These are phyloP conservation scores for Amanita rubescens DNA, from an alignment of 768 basidiomycete genomes.

Conservation along the genomic window DNA sequence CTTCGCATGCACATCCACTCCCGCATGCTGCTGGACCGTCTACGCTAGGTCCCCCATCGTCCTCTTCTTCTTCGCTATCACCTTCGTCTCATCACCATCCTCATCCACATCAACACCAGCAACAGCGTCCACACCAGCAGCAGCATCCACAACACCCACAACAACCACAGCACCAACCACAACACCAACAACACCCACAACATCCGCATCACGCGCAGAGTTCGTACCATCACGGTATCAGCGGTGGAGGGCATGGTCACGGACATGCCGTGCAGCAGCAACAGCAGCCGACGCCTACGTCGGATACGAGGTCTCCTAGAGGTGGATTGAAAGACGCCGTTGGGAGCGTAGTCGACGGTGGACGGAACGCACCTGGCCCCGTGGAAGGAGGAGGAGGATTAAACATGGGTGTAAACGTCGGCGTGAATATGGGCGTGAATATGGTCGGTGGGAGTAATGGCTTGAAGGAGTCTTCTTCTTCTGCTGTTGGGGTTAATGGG, in stretches of 20 bases:
- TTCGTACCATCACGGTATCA: neutral
- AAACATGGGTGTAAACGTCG: neutral
- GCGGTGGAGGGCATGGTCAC: neutral
- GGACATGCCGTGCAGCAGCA: neutral
- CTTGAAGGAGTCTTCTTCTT: neutral
- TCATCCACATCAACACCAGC: neutral
- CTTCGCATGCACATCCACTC: neutral
- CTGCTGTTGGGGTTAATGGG: neutral
- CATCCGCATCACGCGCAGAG: neutral
- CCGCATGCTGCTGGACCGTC: neutral
- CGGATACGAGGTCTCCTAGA: conserved; percentile 1
- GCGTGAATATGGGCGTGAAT: neutral
- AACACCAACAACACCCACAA: neutral
- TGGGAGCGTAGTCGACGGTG: neutral
- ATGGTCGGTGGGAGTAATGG: neutral
- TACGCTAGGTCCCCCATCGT: neutral
- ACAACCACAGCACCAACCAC: neutral
- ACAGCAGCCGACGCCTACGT: conserved; percentile 8
- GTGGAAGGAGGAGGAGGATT: too few species aligned
- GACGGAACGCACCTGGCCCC: neutral
- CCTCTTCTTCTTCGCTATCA: neutral
- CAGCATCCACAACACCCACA: neutral
- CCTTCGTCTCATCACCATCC: neutral
- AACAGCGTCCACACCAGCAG: neutral
- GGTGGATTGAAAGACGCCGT: neutral